A percentile compares a stretch with the other conserved stretches of the same genome.
Evolutionary conservation across 2,329 filamentous ascomycete genomes (phyloP).

Genomic region (Sarocladium kiliense): DNA sequence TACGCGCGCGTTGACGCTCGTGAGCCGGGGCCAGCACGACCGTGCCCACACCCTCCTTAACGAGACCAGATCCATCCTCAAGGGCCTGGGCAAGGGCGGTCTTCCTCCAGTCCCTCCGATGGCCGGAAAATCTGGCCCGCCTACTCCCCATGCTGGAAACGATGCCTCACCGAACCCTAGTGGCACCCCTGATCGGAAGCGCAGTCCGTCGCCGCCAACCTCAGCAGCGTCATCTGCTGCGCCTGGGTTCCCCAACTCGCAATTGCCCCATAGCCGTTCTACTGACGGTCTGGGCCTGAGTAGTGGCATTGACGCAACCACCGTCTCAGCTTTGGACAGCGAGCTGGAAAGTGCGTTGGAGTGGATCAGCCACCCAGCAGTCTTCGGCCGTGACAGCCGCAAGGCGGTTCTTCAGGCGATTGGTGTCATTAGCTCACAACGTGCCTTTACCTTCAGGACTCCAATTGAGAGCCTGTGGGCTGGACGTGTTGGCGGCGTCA

Average conservation of each 20-base stretch:
- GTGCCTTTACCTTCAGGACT: conserved; percentile 89
- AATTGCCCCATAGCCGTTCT: conserved; percentile 46
- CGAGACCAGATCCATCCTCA: conserved; percentile 91
- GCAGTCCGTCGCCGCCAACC: conserved; percentile 49
- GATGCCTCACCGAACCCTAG: conserved; percentile 38
- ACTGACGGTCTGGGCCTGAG: conserved; percentile 53
- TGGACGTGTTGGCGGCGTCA: conserved; percentile 73
- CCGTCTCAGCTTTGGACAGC: conserved; percentile 80
- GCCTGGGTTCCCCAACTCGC: conserved; percentile 32
- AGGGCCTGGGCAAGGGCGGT: conserved; percentile 91
- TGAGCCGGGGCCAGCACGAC: conserved; percentile 88
- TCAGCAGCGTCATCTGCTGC: conserved; percentile 39
- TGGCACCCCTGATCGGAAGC: conserved; percentile 49
- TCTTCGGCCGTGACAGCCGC: conserved; percentile 88
- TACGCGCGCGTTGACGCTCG: conserved; percentile 82
- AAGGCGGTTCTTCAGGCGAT: conserved; percentile 96
- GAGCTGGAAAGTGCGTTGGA: conserved; percentile 88
- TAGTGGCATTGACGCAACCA: conserved; percentile 76
- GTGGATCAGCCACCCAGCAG: conserved; percentile 96
- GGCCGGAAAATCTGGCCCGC: conserved; percentile 35
- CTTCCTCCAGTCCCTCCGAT: conserved; percentile 79
- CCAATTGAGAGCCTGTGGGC: conserved; percentile 89
- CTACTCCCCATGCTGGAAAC: conserved; percentile 41
- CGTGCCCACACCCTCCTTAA: conserved; percentile 86
- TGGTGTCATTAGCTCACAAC: conserved; percentile 90